phyloP scores from a whole-genome alignment of 108 stramenopile species.

The Ochromonas danica region DNA sequence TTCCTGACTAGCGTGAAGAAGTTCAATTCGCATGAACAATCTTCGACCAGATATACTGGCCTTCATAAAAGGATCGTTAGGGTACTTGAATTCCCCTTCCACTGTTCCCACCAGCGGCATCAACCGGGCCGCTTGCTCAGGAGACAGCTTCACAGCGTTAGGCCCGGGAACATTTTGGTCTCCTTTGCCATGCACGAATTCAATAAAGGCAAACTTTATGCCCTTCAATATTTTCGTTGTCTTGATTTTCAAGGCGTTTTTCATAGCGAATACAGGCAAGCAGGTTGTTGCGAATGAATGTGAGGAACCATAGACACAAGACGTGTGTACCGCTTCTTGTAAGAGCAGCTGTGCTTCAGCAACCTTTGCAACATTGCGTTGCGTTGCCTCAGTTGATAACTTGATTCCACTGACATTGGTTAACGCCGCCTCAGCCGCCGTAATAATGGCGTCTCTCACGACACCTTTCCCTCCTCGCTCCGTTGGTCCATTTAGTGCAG shows the following conservation, averaged over 20 bases:
- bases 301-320: neutral
- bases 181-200: neutral
- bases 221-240: neutral
- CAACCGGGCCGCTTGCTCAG: neutral
- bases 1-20: neutral
- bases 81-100: neutral
- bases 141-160: neutral
- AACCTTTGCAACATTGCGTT: neutral
- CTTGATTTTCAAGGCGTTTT: slow-evolving; percentile 1
- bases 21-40: neutral
- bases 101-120: neutral
- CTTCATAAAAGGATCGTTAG: neutral
- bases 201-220: slow-evolving; percentile 6
- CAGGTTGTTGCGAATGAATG: neutral
- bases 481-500: neutral
- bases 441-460: slow-evolving; percentile 1
- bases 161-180: neutral
- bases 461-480: neutral
- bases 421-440: neutral
- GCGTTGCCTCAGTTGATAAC: neutral
- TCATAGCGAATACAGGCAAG: neutral
- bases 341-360: neutral
- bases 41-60: neutral
- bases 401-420: slow-evolving; percentile 1
- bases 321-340: neutral